Base-by-base conservation (phyloP, 768 basidiomycete species). In the Hygrophorus russula region DNA sequence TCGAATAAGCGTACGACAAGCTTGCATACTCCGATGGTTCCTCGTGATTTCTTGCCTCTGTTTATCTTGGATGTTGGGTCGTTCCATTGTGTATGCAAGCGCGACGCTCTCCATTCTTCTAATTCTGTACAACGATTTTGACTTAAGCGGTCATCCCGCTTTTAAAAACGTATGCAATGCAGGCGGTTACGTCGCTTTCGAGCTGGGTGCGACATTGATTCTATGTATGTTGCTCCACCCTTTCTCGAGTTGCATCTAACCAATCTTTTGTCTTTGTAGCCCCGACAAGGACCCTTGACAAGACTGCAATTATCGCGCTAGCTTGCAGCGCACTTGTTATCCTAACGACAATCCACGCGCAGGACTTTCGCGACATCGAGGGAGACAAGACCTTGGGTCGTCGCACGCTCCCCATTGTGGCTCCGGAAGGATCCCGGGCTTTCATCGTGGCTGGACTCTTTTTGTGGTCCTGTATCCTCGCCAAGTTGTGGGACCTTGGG, bases 1-100 rank as follows among this genome's bases (percentile, higher is more conserved):
- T 1, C 65, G 66, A 17, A 64, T 73, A 17, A 58, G 59, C n/a
- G 38, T 65, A 0, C 42, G 24, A 4, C 44, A 64, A 12, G 66
- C 71, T 4, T 52, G 47, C 7, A 40, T 59, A 1, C 53, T 71
- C 14, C 64, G 67, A 4, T 65, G 65, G 61, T 38, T 62, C 7
- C 51, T 62, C 6, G 53, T 64, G 18, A 42, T 43, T 7, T 20
- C 40, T 3, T 48, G 47, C 38, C 30, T 48, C 9, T 35, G 18
- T 11, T 17, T 48, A 19, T 48, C 47, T 3, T 45, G 19, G 24
- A 17, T 31, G 18, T 31, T 31, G 9, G 47, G 38, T 18, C 24
- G 24, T 24, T 24, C 24, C 7, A 34, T 36, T 5, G 8, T 48
- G 7, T 39, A 36, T 24, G 36, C 47, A 12, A 44, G 47, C 11